These are phyloP conservation scores for Metschnikowia orientalis DNA, from an alignment of 805 yeast species.

Conservation along the genomic window DNA sequence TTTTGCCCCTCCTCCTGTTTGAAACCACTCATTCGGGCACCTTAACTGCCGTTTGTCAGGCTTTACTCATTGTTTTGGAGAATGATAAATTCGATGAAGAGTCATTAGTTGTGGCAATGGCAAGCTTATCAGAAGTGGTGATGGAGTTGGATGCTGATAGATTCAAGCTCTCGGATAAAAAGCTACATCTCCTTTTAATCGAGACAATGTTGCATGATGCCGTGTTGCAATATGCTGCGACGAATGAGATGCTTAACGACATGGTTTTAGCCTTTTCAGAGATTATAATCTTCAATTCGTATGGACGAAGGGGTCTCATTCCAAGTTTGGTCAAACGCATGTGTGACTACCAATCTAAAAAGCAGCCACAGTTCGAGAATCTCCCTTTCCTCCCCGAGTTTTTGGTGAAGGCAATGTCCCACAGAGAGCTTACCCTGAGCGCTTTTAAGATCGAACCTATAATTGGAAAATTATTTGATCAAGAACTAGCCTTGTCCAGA, in stretches of 20 bases:
- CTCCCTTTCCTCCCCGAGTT: constrained; percentile 49
- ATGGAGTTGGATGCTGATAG: constrained; percentile 51
- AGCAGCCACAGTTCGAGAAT: constrained; percentile 32
- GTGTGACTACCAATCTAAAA: constrained; percentile 37
- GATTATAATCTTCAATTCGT: constrained; percentile 46
- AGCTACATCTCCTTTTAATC: constrained; percentile 56
- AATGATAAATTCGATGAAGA: constrained; percentile 5
- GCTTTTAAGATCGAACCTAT: constrained; percentile 57
- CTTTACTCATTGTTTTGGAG: constrained; percentile 17
- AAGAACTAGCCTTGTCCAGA: constrained; percentile 27
- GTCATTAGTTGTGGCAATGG: constrained; percentile 16
- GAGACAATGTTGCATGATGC: constrained; percentile 42
- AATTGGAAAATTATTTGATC: constrained; percentile 51
- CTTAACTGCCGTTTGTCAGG: constrained; percentile 23
- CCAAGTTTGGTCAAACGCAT: constrained; percentile 53
- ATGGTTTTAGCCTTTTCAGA: constrained; percentile 32
- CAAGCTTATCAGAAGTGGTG: constrained; percentile 51
- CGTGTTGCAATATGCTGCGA: constrained; percentile 36
- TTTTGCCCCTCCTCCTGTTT: constrained; percentile 14
- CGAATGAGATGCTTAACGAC: constrained; percentile 23
- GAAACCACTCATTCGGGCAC: constrained; percentile 22
- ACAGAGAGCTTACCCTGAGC: constrained; percentile 52
- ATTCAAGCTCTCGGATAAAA: constrained; percentile 59
- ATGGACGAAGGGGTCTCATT: constrained; percentile 63
- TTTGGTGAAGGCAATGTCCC: constrained; percentile 42